Conservation (phyloP, 176 grass and related monocot species). For the Carex pumila region DNA sequence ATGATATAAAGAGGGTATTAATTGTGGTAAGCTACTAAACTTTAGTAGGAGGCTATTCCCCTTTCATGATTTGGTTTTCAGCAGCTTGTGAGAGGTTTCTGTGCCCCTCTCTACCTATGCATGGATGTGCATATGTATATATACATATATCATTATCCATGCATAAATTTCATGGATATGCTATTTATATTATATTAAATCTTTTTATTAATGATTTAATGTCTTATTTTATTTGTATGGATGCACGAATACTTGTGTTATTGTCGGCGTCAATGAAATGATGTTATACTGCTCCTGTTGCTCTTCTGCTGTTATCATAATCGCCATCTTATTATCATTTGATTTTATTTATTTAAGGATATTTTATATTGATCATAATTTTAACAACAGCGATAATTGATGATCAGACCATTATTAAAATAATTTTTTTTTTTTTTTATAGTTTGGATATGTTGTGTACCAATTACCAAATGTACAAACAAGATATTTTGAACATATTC, state of each 20-base stretch:
- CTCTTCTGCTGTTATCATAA: too few relatives aligned
- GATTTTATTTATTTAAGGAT: neutral
- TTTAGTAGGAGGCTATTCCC: conserved; percentile 7
- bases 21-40: neutral
- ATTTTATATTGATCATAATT: neutral
- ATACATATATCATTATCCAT: neutral
- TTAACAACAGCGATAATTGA: neutral
- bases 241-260: neutral
- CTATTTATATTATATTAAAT: neutral
- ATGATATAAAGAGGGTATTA: conserved; percentile 24
- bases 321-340: neutral
- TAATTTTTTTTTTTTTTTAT: too few relatives aligned
- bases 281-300: too few relatives aligned
- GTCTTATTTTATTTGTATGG: neutral
- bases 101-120: neutral
- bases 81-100: neutral
- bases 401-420: neutral
- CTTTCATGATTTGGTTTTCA: conserved; percentile 25
- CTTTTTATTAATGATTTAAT: neutral
- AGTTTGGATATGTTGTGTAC: too few relatives aligned
- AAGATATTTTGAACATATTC: neutral
- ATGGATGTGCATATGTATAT: conserved; percentile 1
- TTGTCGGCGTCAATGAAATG: neutral
- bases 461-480: too few relatives aligned
- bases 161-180: neutral